Conservation (phyloP, 306 rosid genomes). For the Fragaria ananassa region DNA sequence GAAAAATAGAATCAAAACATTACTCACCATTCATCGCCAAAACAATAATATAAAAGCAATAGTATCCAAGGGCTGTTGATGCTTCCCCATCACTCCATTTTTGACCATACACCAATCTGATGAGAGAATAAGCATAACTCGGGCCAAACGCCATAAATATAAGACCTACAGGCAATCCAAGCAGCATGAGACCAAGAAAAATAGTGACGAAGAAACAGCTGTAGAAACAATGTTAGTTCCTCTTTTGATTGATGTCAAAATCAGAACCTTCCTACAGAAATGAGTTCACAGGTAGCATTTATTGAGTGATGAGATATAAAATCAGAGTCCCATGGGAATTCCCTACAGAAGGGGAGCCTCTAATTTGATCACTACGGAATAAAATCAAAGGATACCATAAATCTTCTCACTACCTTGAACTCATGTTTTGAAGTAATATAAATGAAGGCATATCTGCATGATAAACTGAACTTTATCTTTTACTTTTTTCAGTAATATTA, state of each 20-base stretch:
- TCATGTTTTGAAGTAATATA: background rate
- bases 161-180: slow-evolving; percentile 57
- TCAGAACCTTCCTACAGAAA: background rate
- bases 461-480: background rate
- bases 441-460: background rate
- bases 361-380: background rate
- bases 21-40: slow-evolving; percentile 95
- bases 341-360: slow-evolving; percentile 5
- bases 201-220: background rate
- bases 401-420: slow-evolving; percentile 12
- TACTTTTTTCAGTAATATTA: background rate
- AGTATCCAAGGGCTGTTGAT: slow-evolving; percentile 71
- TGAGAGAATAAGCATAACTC: slow-evolving; percentile 83
- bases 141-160: slow-evolving; percentile 93
- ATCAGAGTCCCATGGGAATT: slow-evolving; percentile 11
- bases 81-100: slow-evolving; percentile 99
- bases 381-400: background rate
- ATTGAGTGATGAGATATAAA: background rate
- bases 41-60: slow-evolving; percentile 74
- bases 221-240: background rate
- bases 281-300: background rate
- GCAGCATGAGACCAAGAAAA: slow-evolving; percentile 29
- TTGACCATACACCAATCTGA: slow-evolving; percentile 80
- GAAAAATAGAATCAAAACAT: background rate
- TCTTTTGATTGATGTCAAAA: background rate